Evolutionary conservation across 805 yeast species (phyloP).

Genomic region (Lachancea dasiensis): DNA sequence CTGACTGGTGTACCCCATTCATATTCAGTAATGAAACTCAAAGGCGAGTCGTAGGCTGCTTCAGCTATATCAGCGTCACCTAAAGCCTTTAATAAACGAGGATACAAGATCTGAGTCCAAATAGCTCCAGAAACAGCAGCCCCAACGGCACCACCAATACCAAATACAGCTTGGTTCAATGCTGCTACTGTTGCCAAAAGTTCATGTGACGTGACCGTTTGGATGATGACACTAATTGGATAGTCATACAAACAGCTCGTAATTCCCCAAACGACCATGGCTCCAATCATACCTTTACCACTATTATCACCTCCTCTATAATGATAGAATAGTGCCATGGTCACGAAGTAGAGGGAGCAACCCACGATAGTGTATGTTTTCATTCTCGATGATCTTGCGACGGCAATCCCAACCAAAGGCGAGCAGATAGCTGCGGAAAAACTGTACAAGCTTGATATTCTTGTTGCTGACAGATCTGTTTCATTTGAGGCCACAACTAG

Average conservation of each 20-base stretch:
- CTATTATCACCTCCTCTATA: conserved; percentile 47
- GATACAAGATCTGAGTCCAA: conserved; percentile 56
- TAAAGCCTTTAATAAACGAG: conserved; percentile 35
- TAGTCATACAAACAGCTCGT: conserved; percentile 74
- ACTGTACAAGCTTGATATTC: conserved; percentile 55
- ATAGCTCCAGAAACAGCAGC: conserved; percentile 60
- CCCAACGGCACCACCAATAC: conserved; percentile 61
- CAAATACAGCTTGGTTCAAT: conserved; percentile 49
- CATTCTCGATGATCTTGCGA: conserved; percentile 27
- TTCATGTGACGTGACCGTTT: conserved; percentile 54
- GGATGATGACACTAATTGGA: conserved; percentile 54
- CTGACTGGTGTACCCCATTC: conserved; percentile 63
- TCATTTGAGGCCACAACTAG: conserved; percentile 53
- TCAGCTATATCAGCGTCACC: conserved; percentile 37
- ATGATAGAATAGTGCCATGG: conserved; percentile 52
- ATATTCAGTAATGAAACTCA: conserved; percentile 40
- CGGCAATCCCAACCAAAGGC: conserved; percentile 42
- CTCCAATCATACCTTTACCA: conserved; percentile 57
- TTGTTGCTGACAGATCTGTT: conserved; percentile 51
- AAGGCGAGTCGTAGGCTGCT: conserved; percentile 50
- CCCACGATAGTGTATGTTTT: conserved; percentile 60
- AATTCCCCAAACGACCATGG: conserved; percentile 57
- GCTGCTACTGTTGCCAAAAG: conserved; percentile 58
- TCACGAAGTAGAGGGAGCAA: conserved; percentile 47
- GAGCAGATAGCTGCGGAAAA: conserved; percentile 60